phyloP scores from a whole-genome alignment of 331 rosid species.

The Acacia concinna region DNA sequence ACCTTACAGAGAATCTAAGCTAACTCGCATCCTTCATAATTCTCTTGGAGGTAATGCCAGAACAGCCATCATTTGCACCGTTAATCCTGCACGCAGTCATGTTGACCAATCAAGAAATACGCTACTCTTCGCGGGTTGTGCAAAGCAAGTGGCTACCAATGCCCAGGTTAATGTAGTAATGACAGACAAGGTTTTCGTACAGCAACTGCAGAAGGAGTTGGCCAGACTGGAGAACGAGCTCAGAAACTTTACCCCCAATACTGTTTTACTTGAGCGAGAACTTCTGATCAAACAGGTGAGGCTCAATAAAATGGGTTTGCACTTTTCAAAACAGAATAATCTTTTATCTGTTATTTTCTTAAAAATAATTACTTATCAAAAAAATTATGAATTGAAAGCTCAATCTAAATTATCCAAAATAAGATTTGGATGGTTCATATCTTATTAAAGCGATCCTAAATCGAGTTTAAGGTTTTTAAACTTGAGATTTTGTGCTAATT shows the following conservation, averaged over 20 bases:
- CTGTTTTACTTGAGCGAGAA: slow-evolving; percentile 69
- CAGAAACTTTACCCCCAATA: slow-evolving; percentile 48
- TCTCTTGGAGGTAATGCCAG: slow-evolving; percentile 91
- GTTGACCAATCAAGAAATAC: slow-evolving; percentile 86
- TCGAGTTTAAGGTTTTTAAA: not conserved
- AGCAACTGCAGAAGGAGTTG: slow-evolving; percentile 67
- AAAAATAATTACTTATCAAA: not conserved
- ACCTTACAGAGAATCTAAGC: slow-evolving; percentile 85
- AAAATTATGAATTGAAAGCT: too few relatives aligned
- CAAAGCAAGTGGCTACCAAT: slow-evolving; percentile 80
- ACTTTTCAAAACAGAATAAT: not conserved
- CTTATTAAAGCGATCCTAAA: not conserved
- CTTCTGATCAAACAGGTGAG: slow-evolving; percentile 73
- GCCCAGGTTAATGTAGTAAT: slow-evolving; percentile 69
- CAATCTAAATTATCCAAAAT: not conserved
- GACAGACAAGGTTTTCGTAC: slow-evolving; percentile 82
- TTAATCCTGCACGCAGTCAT: slow-evolving; percentile 82
- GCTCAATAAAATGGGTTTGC: slow-evolving; percentile 4
- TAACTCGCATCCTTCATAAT: slow-evolving; percentile 84
- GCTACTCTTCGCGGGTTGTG: slow-evolving; percentile 74
- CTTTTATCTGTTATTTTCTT: not conserved
- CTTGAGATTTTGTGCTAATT: not conserved
- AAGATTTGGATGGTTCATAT: not conserved
- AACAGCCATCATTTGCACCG: slow-evolving; percentile 85
- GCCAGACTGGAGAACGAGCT: slow-evolving; percentile 64